Base-by-base conservation (phyloP, 2,329 filamentous ascomycete species). In the Sordariomycetes sp. region DNA sequence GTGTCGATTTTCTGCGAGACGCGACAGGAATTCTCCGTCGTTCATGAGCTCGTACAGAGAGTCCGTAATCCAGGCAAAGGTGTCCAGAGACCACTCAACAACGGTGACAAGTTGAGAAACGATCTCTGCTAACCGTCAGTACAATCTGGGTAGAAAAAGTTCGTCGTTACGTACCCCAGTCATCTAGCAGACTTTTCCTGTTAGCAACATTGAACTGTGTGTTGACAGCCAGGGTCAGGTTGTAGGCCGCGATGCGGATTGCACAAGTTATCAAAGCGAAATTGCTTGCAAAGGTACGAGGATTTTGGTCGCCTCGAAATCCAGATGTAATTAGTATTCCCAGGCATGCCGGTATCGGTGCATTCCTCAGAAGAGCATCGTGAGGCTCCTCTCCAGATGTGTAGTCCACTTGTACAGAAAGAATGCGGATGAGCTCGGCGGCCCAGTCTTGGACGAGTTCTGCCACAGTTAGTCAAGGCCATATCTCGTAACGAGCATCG, bases 311-410 rank as follows among this genome's bases (percentile, higher is more conserved):
- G 11, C 79, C 79, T 28, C 68, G 70, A 50, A 83, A 88, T 4
- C 83, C 85, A 8, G 95, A 63, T 34, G 85, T 79, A 37, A 84
- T 80, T 50, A 93, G 78, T 19, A 92, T 75, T 47, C 85, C 84
- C 10, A 95, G 65, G 37, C 79, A 85, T 36, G 84, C 70, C 39
- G 86, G 82, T 30, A 95, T 70, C 23, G 78, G 68, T 4, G 69
- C 65, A 47, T 92, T 88, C 39, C 79, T 69, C 42, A 92, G 72
- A 21, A 94, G 63, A 38, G 79, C 69, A 50, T 90, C 79, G 45
- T 82, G 75, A 29, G 75, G 71, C 2, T 75, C 64, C 39, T 94
- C 85, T n/a, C n/a, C n/a, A 32, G 84, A 73, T 0, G 86, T 82
- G 50, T 88, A 93, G 58, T 96, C 90, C 31, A 88, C 75, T 32